Evolutionary conservation across 1,284 basidiomycete species (phyloP), one percentile per base, ranked within the genome.

Genomic region (Sparassis latifolia): DNA sequence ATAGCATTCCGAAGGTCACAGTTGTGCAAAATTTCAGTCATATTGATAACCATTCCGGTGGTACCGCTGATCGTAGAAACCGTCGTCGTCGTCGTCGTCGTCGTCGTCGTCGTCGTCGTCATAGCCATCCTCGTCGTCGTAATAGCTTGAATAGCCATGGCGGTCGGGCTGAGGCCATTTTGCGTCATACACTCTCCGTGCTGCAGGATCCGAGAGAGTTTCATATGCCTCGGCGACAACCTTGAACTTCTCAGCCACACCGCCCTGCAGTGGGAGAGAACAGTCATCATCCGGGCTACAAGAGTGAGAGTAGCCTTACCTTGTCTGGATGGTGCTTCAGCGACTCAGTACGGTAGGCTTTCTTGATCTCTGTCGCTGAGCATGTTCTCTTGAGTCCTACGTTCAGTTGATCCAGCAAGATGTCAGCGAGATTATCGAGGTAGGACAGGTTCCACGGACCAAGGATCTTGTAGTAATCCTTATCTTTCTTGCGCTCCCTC

Each of bases 271-370:
- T 9, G 45, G 6, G 10, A 28, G 29, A 20, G 28, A 35, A n/a
- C 30, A 31, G 4, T 31, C 20, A 7, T 5, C 10, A 33, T 29
- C 32, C 3, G n/a, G 5, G 29, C 31, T 27, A 29, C 5, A 10
- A 4, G n/a, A 30, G 4, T n/a, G 5, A 49, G 4, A 41, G n/a
- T 28, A 35, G 3, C 33, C 50, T 28, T 33, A 54, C 56, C 50
- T 55, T 58, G 32, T 58, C 54, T 5, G 56, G 54, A 49, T 58
- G 54, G 30, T 58, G 50, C 39, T 54, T 58, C 3, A 53, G 47
- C 10, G 52, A 52, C n/a, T 49, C 28, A 2, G 20, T 33, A 3
- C 20, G 39, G 32, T 50, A 53, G 2, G 56, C 56, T 46, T 57
- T 57, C 31, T 50, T 50, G 20, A 57, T 52, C 12, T 57, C 50